A percentile compares a stretch with the other conserved stretches of the same genome.
These are phyloP conservation scores for Volutella citrinella DNA, from an alignment of 2,329 filamentous ascomycete species.

Conservation along the genomic window DNA sequence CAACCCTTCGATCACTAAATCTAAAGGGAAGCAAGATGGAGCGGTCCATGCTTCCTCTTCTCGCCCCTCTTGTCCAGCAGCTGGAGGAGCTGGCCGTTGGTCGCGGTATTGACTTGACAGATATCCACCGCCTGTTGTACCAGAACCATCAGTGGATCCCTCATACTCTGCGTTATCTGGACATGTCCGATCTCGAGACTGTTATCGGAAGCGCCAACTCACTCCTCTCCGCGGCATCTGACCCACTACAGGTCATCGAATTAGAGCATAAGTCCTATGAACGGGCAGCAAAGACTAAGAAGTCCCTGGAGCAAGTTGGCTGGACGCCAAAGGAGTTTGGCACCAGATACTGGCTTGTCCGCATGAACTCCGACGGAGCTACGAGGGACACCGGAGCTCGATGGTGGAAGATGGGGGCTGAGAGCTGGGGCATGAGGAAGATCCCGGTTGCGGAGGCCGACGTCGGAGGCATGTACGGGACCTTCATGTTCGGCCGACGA, in stretches of 20 bases:
- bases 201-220: constrained; percentile 59
- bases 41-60: constrained; percentile 57
- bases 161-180: constrained; percentile 69
- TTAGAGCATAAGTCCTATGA: constrained; percentile 66
- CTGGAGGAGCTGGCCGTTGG: constrained; percentile 76
- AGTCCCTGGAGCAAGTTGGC: constrained; percentile 58
- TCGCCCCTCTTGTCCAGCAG: constrained; percentile 63
- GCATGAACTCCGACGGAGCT: constrained; percentile 38
- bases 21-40: constrained; percentile 73
- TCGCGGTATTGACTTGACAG: constrained; percentile 60
- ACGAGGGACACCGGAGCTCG: constrained; percentile 48
- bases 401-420: constrained; percentile 80
- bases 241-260: constrained; percentile 74
- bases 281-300: constrained; percentile 60
- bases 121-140: constrained; percentile 64
- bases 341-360: constrained; percentile 64
- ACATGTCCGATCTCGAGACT: constrained; percentile 61
- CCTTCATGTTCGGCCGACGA: constrained; percentile 61
- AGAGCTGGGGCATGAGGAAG: constrained; percentile 85
- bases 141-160: constrained; percentile 44
- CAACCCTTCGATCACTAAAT: constrained; percentile 68
- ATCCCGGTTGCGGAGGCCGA: constrained; percentile 89
- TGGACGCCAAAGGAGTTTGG: constrained; percentile 73
- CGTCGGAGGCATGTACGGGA: constrained; percentile 90
- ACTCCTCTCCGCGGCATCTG: constrained; percentile 57